Evolutionary conservation across 768 basidiomycete species (phyloP).

Genomic region (Suillus tomentosus): DNA sequence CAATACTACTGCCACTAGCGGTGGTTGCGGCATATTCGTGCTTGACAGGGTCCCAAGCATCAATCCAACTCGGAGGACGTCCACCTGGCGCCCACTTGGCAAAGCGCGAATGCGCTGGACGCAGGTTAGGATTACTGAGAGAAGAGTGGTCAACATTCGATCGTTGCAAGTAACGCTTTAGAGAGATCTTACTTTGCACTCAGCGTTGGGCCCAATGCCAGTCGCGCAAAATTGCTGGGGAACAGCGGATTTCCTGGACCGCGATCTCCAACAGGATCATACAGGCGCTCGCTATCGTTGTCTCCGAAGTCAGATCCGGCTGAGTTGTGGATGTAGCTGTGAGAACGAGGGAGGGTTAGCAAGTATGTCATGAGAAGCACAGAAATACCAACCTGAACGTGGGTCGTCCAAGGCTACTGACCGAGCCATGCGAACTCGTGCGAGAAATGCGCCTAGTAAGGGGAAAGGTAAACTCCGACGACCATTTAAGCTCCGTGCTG

Average conservation of each 20-base stretch:
- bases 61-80: conserved; percentile 42
- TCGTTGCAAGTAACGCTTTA: too few relatives aligned
- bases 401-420: conserved; percentile 30
- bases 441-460: conserved; percentile 27
- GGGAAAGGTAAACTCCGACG: conserved; percentile 22
- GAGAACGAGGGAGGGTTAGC: conserved; percentile 15
- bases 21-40: conserved; percentile 47
- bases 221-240: conserved; percentile 74
- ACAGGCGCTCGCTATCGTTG: conserved; percentile 33
- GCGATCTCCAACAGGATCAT: conserved; percentile 62
- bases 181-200: conserved; percentile 46
- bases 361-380: neutral
- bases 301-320: conserved; percentile 29
- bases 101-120: conserved; percentile 20
- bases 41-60: conserved; percentile 40
- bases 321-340: conserved; percentile 12
- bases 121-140: conserved; percentile 30
- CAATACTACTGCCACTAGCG: conserved; percentile 37
- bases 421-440: conserved; percentile 29
- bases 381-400: conserved; percentile 21
- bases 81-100: conserved; percentile 30
- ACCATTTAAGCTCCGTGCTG: conserved; percentile 29
- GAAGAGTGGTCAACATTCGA: conserved; percentile 10
- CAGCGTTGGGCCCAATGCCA: conserved; percentile 68
- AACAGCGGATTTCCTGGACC: conserved; percentile 78